Evolutionary conservation across 202 grass and related monocot genomes (phyloP).

Genomic region (Carex sylvatica): DNA sequence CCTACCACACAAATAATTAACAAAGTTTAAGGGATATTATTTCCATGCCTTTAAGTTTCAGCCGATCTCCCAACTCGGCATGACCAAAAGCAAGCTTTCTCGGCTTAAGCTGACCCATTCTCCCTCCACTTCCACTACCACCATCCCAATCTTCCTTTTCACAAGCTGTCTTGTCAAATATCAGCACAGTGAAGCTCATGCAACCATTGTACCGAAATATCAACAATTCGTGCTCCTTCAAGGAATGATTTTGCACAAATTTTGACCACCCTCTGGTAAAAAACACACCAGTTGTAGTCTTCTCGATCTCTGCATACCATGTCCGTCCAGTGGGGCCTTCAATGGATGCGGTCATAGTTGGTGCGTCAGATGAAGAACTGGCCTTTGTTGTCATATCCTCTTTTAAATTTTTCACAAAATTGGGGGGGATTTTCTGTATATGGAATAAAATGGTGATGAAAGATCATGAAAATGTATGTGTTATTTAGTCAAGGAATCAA

Average conservation of each 20-base stretch:
- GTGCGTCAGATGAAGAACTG: background rate
- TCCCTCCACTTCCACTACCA: constrained; percentile 22
- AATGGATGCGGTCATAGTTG: constrained; percentile 30
- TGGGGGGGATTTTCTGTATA: constrained; percentile 63
- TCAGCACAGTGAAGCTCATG: constrained; percentile 59
- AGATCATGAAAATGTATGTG: background rate
- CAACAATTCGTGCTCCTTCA: constrained; percentile 64
- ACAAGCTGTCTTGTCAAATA: constrained; percentile 63
- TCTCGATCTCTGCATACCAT: constrained; percentile 47
- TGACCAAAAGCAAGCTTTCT: constrained; percentile 25
- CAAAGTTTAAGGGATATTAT: background rate
- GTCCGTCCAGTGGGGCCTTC: constrained; percentile 36
- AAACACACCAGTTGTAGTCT: constrained; percentile 31
- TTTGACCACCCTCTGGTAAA: constrained; percentile 61
- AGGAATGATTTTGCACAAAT: constrained; percentile 54
- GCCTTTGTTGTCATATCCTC: constrained; percentile 16
- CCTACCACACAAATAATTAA: background rate
- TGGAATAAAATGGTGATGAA: constrained; percentile 24
- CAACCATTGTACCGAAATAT: constrained; percentile 45
- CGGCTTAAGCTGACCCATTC: background rate
- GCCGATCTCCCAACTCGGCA: background rate
- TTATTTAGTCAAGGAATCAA: constrained; percentile 10
- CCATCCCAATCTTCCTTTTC: constrained; percentile 42
- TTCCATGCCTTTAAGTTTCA: constrained; percentile 12
- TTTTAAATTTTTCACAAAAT: constrained; percentile 52